Evolutionary conservation across 1,284 basidiomycete species (phyloP).

Genomic region (Salmacisia buchloeana): DNA sequence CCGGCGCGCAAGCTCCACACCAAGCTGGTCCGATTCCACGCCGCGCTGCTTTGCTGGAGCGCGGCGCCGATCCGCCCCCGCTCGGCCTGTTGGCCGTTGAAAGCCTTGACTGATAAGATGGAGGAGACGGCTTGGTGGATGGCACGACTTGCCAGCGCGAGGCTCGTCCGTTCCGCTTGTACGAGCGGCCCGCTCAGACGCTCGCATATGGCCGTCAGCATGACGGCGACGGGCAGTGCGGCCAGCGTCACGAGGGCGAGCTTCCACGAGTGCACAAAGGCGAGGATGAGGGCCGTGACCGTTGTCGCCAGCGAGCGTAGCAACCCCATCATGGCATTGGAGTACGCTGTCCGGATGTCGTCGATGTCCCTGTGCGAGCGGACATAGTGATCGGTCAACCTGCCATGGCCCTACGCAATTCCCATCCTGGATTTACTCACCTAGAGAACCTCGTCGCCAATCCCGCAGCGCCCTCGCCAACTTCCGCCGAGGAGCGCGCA

Average conservation of each 20-base stretch:
- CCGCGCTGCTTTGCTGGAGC: conserved; percentile 56
- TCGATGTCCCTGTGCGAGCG: conserved; percentile 72
- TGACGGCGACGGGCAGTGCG: conserved; percentile 74
- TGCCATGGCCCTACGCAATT: too few relatives aligned
- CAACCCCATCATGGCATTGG: conserved; percentile 69
- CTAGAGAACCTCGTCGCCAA: conserved; percentile 88
- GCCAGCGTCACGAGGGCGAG: conserved; percentile 88
- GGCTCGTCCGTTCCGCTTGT: conserved; percentile 63
- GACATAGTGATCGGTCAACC: background rate
- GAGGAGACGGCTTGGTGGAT: conserved; percentile 71
- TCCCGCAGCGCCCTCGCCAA: conserved; percentile 71
- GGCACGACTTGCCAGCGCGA: conserved; percentile 68
- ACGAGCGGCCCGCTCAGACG: conserved; percentile 59
- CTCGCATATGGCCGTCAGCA: conserved; percentile 68
- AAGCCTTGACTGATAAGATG: conserved; percentile 89
- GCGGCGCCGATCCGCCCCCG: conserved; percentile 56
- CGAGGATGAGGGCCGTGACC: conserved; percentile 71
- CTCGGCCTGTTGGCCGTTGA: conserved; percentile 75
- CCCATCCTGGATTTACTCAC: too few relatives aligned
- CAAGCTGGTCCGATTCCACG: conserved; percentile 56
- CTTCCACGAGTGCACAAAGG: conserved; percentile 71
- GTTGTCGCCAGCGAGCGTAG: conserved; percentile 76
- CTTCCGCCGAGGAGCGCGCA: background rate
- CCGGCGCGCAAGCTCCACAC: conserved; percentile 73
- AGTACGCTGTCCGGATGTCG: conserved; percentile 78